A percentile compares a stretch with the other conserved stretches of the same genome.
phyloP scores from a whole-genome alignment of 2,329 filamentous ascomycete genomes.

The Claviceps purpurea region DNA sequence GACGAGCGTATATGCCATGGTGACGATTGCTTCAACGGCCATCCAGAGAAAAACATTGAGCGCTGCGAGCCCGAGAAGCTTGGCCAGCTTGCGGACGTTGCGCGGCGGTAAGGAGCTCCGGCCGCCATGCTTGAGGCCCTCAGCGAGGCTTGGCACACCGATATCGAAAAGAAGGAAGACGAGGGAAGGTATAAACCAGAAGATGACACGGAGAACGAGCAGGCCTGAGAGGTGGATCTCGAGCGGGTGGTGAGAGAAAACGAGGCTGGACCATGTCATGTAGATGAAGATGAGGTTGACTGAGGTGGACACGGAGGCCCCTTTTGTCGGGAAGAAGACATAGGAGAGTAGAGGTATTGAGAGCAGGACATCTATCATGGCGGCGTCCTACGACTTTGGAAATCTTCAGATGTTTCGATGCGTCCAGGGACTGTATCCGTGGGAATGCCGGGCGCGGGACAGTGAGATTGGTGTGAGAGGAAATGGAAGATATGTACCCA shows the following conservation, averaged over 20 bases:
- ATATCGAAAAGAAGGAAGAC: conserved; percentile 62
- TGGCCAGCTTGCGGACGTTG: conserved; percentile 18
- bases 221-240: conserved; percentile 63
- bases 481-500: too few relatives aligned
- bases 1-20: conserved; percentile 20
- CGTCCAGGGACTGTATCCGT: too few relatives aligned
- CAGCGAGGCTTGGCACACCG: conserved; percentile 53
- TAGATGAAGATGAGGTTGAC: conserved; percentile 83
- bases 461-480: too few relatives aligned
- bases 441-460: too few relatives aligned
- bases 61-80: conserved; percentile 27
- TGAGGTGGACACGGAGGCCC: conserved; percentile 59
- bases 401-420: neutral
- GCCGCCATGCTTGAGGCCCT: conserved; percentile 55
- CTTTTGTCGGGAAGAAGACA: conserved; percentile 43
- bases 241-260: conserved; percentile 62
- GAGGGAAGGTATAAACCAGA: conserved; percentile 62
- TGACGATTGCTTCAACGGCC: conserved; percentile 29
- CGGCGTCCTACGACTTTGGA: neutral
- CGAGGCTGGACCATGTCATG: conserved; percentile 75
- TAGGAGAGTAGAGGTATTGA: conserved; percentile 62
- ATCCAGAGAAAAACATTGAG: conserved; percentile 32
- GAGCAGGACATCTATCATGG: conserved; percentile 50
- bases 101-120: conserved; percentile 34
- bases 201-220: conserved; percentile 49